These are phyloP conservation scores for Lagenaria siceraria DNA, from an alignment of 306 rosid species.

Conservation along the genomic window DNA sequence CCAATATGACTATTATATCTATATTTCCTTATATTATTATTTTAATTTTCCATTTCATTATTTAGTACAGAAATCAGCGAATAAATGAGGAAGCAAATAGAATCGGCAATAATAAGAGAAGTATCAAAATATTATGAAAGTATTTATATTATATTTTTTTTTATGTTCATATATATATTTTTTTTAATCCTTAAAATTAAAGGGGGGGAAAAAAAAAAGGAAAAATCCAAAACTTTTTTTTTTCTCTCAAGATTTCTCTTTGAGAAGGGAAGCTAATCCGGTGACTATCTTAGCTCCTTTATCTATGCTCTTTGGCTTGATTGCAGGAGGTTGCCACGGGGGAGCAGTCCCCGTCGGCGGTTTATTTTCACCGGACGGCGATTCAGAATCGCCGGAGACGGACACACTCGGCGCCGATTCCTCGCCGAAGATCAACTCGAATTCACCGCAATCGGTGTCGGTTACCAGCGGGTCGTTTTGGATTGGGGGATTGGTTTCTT, in stretches of 20 bases:
- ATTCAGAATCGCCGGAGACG: neutral
- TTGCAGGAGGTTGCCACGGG: conserved; percentile 79
- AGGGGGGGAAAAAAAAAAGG: neutral
- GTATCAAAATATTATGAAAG: neutral
- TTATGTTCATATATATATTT: conserved; percentile 6
- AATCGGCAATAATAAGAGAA: neutral
- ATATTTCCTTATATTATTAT: neutral
- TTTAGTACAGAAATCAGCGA: neutral
- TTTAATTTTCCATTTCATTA: neutral
- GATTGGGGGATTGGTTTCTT: neutral
- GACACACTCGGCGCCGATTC: conserved; percentile 9
- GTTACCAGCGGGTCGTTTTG: conserved; percentile 6
- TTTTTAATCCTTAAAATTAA: neutral
- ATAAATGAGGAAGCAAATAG: neutral
- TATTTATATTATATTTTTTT: neutral
- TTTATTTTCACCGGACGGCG: conserved; percentile 11
- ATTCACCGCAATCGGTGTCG: conserved; percentile 49
- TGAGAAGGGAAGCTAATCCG: conserved; percentile 85
- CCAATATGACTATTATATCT: too few species aligned
- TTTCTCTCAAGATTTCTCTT: conserved; percentile 35
- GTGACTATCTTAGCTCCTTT: conserved; percentile 71
- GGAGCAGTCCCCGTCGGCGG: conserved; percentile 3
- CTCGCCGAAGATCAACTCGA: conserved; percentile 67
- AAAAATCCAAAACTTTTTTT: conserved; percentile 18
- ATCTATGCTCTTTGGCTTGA: conserved; percentile 66